Evolutionary conservation across 306 rosid species (phyloP), one percentile per base, ranked within the genome.

Genomic region (Ammopiptanthus mongolicus): DNA sequence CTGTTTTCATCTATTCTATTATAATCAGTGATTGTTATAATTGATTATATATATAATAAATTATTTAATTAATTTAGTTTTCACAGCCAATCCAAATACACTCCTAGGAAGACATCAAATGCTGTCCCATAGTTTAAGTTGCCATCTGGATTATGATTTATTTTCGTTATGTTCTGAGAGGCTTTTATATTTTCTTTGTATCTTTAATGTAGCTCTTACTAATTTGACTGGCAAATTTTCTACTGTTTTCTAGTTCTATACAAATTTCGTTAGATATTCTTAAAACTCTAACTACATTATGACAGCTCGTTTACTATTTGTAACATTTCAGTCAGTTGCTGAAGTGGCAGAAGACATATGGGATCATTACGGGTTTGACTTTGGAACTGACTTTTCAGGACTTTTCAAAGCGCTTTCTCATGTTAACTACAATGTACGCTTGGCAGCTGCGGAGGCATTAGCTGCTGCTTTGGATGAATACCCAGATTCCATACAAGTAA

Each of bases 381-480:
- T 92, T 84, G 99, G 97, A 83, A 90, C 87, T 48, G 97, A 95
- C 79, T 90, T 86, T 85, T 92, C 97, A 0, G 90, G 97, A 67
- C 92, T 95, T 79, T 87, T 82, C 83, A 92, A 80, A 84, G 99
- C 97, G 42, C 97, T 95, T 60, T 88, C 96, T 39, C 91, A 95
- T 76, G 78, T 85, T 25, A 89, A 95, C 67, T 92, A 85, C 82
- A 95, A 87, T 81, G 90, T 95, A 48, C 92, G 97, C 23, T 17
- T 92, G 85, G 97, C 99, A 67, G 92, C 96, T 81, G 92, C 97
- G 0, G 99, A 95, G 83, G 99, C 97, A 63, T 86, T 92, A 78
- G 96, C 97, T 82, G 92, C 97, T 84, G 92, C 94, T 36, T 85
- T 95, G 91, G 99, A 95, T 81, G 99, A 95, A 80, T 63, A 83